Base-by-base conservation (phyloP, 768 basidiomycete genomes). In the Fomitopsis serialis region DNA sequence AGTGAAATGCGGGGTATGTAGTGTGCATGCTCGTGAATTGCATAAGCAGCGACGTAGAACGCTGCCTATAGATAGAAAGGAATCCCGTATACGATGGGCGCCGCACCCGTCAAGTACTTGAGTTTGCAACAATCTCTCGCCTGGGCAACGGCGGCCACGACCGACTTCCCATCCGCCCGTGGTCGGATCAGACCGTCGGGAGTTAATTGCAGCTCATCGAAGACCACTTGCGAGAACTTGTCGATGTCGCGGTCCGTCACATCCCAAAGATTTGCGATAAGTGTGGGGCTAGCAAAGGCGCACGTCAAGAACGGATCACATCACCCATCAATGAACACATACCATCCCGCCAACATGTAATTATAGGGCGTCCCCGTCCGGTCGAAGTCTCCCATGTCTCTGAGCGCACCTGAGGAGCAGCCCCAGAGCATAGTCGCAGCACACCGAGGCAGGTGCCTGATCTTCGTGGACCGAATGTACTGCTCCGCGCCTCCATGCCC, bases 341-440 rank as follows among this genome's bases (percentile, higher is more conserved):
- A 98, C 96, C 95, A 96, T 63, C 96, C 97, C 40, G 87, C 92
- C n/a, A 98, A 66, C 89, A 98, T 92, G 67, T 99, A 99, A 60
- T 92, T 86, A 67, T 90, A 85, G 0, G 97, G 92, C 13, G 92
- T 98, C 19, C 97, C 97, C 13, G 81, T 78, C 10, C 91, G 78
- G 63, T 98, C 97, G 62, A 94, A 95, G 59, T 97, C 92, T 3
- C 97, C 97, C 83, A 92, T 91, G 45, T 96, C 91, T 52, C 80
- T 78, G 57, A 99, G 68, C 1, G 80, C 71, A 10, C 96, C 97
- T 0, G 95, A 98, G 0, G 97, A 99, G 74, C 97, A 99, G 0
- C 97, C 97, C 97, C 96, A 99, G 2, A 99, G 79, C 92, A 98
- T 94, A 1, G 90, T 89, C 13, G 87, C 87, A 7, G 97, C 95